Conservation (phyloP, 495 filamentous ascomycete species). For the Hypoxylon lienhwacheense region DNA sequence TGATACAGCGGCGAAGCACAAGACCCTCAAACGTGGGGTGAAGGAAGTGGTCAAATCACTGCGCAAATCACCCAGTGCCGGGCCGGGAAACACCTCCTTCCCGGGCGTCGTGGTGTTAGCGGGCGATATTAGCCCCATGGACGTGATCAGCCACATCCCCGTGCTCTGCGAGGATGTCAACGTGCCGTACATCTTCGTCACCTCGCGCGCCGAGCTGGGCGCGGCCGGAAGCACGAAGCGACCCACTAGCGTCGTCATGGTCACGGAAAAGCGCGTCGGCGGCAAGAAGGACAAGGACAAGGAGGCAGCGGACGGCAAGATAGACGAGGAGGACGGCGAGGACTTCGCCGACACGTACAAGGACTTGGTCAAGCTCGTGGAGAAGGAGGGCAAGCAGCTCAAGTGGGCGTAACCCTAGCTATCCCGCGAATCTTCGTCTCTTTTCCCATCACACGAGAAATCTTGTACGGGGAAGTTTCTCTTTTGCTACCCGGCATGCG, state of each 20-base stretch:
- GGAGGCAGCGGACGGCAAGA: constrained; percentile 48
- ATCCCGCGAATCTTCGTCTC: background rate
- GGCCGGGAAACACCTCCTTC: constrained; percentile 53
- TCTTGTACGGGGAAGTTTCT: background rate
- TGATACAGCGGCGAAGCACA: constrained; percentile 78
- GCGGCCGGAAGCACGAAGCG: constrained; percentile 89
- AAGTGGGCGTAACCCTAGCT: constrained; percentile 22
- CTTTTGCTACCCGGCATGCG: background rate
- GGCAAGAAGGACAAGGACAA: constrained; percentile 51
- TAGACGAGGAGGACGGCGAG: constrained; percentile 51
- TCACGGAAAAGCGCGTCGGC: constrained; percentile 58
- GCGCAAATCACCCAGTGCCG: constrained; percentile 75
- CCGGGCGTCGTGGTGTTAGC: constrained; percentile 85
- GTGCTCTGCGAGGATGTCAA: constrained; percentile 97
- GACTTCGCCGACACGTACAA: constrained; percentile 74
- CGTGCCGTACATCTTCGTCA: constrained; percentile 90
- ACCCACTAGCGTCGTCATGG: constrained; percentile 93
- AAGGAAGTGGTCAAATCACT: constrained; percentile 98
- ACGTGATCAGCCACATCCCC: constrained; percentile 95
- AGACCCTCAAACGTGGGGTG: constrained; percentile 92
- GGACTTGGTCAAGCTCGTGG: constrained; percentile 69
- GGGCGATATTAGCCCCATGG: constrained; percentile 95
- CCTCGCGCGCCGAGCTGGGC: constrained; percentile 85
- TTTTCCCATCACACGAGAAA: background rate
- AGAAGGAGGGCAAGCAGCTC: constrained; percentile 63